Evolutionary conservation across 2,329 filamentous ascomycete species (phyloP).

Genomic region (Fusarium dimerum): DNA sequence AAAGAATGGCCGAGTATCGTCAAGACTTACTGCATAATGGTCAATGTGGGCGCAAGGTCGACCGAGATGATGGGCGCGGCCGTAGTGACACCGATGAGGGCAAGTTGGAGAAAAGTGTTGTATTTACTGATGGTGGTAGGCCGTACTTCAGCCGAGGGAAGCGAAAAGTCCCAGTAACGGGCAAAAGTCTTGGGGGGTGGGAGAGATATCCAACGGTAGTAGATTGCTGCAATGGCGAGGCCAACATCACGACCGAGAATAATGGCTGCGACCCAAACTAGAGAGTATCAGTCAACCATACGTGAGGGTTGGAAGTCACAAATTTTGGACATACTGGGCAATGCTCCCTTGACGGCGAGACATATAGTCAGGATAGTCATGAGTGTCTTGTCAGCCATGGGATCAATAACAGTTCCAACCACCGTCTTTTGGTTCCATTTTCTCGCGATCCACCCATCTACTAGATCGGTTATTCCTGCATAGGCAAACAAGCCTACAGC

Average conservation of each 20-base stretch:
- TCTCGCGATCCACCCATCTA: conserved; percentile 93
- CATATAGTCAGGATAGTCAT: conserved; percentile 93
- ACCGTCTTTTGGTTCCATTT: conserved; percentile 88
- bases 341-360: conserved; percentile 76
- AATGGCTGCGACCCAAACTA: conserved; percentile 84
- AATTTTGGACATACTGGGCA: conserved; percentile 64
- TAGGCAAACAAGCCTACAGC: conserved; percentile 89
- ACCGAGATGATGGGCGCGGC: conserved; percentile 73
- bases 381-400: conserved; percentile 93
- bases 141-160: conserved; percentile 82
- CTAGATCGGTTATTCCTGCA: conserved; percentile 84
- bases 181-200: conserved; percentile 90
- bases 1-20: too few relatives aligned
- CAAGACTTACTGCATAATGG: conserved; percentile 61
- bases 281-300: background rate
- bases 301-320: background rate
- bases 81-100: conserved; percentile 82
- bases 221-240: conserved; percentile 82
- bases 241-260: conserved; percentile 88
- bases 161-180: conserved; percentile 95
- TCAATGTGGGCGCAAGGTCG: conserved; percentile 56
- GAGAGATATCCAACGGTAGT: conserved; percentile 93
- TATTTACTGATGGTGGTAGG: conserved; percentile 85
- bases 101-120: conserved; percentile 90
- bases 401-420: conserved; percentile 91